Conservation (phyloP, 2,329 filamentous ascomycete species). For the Aspergillus piperis region DNA sequence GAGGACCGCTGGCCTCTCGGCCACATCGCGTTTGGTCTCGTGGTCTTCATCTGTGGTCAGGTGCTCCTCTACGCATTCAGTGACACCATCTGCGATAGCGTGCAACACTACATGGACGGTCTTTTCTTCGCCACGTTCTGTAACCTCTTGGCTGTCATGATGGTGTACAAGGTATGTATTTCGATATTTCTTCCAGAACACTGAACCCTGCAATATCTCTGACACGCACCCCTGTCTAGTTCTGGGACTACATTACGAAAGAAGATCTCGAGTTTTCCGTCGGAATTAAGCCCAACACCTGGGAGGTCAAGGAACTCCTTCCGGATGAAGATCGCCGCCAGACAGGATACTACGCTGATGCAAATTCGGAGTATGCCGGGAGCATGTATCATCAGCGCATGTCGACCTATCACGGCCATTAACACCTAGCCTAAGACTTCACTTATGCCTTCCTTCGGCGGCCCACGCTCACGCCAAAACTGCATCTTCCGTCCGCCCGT, state of each 20-base stretch:
- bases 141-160: constrained; percentile 95
- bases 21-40: constrained; percentile 84
- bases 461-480: background rate
- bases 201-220: constrained; percentile 30
- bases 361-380: constrained; percentile 46
- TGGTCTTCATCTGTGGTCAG: constrained; percentile 91
- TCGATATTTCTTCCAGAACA: constrained; percentile 1
- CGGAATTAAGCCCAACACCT: constrained; percentile 91
- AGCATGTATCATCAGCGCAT: constrained; percentile 47
- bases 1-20: constrained; percentile 95
- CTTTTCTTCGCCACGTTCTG: constrained; percentile 92
- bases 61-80: constrained; percentile 91
- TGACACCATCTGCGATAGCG: constrained; percentile 75
- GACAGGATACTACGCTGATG: constrained; percentile 73
- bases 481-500: background rate
- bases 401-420: constrained; percentile 40
- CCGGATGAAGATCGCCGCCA: constrained; percentile 76
- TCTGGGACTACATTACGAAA: constrained; percentile 98
- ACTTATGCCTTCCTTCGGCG: constrained; percentile 9
- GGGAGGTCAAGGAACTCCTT: constrained; percentile 93
- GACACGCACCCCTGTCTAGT: constrained; percentile 55
- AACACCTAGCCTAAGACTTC: constrained; percentile 30
- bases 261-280: constrained; percentile 99
- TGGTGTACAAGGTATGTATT: constrained; percentile 87
- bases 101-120: constrained; percentile 91